These are phyloP conservation scores for Gonapodya prolifera DNA, from an alignment of 192 early-diverging fungal species.

Conservation along the genomic window DNA sequence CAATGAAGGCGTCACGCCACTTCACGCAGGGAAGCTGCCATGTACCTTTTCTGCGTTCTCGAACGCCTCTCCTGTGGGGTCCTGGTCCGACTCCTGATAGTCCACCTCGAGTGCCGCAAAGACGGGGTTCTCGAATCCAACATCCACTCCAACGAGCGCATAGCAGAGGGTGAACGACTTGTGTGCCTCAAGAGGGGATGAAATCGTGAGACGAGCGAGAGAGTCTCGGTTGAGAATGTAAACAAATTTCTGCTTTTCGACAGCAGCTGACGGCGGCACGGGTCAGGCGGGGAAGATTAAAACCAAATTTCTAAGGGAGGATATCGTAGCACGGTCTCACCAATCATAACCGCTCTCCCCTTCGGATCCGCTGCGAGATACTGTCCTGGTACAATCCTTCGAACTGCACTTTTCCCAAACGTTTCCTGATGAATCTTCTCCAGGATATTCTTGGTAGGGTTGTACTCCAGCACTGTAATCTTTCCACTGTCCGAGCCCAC, in stretches of 20 bases:
- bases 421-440: conserved; percentile 80
- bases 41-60: conserved; percentile 57
- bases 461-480: conserved; percentile 82
- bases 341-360: conserved; percentile 91
- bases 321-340: conserved; percentile 7
- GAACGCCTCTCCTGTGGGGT: conserved; percentile 56
- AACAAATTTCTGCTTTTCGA: conserved; percentile 91
- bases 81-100: conserved; percentile 70
- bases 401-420: conserved; percentile 81
- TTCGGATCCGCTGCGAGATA: conserved; percentile 92
- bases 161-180: conserved; percentile 65
- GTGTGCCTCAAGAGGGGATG: conserved; percentile 92
- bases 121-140: conserved; percentile 96
- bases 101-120: conserved; percentile 88
- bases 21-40: no score
- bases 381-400: conserved; percentile 86
- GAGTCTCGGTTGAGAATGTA: conserved; percentile 94
- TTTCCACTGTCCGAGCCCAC: conserved; percentile 83
- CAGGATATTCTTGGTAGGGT: conserved; percentile 55
- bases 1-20: conserved; percentile 11
- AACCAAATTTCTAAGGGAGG: not conserved
- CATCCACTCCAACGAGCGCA: conserved; percentile 79
- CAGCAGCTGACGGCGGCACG: conserved; percentile 36
- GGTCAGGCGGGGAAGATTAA: not conserved
- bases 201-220: conserved; percentile 66